Percentiles rank a stretch among this genome's conserved stretches.
phyloP scores from a whole-genome alignment of 2,329 filamentous ascomycete species.

The Cytospora mali region DNA sequence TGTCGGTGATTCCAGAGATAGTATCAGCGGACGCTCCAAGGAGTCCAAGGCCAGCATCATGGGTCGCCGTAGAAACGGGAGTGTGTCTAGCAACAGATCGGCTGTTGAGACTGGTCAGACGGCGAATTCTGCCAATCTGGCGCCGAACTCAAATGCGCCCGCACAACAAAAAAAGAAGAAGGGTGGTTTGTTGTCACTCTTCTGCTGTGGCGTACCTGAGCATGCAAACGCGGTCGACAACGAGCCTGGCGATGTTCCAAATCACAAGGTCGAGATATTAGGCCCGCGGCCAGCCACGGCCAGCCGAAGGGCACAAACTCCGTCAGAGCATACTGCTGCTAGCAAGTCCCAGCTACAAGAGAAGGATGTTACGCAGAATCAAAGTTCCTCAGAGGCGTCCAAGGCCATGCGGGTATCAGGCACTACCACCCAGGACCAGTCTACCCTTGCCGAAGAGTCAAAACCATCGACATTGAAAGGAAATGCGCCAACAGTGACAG shows the following conservation, averaged over 20 bases:
- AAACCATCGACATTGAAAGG: conserved; percentile 48
- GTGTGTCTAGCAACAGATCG: conserved; percentile 66
- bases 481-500: conserved; percentile 44
- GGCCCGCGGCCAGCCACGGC: conserved; percentile 57
- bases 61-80: conserved; percentile 66
- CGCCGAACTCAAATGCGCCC: conserved; percentile 53
- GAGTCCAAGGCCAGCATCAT: conserved; percentile 67
- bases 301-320: conserved; percentile 56
- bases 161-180: conserved; percentile 58
- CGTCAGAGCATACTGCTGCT: conserved; percentile 50
- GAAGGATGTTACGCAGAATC: conserved; percentile 48
- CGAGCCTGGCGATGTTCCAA: conserved; percentile 55
- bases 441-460: conserved; percentile 47
- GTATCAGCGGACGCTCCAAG: conserved; percentile 65
- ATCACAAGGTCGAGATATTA: conserved; percentile 60
- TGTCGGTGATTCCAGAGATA: conserved; percentile 61
- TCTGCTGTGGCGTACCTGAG: conserved; percentile 70
- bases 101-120: conserved; percentile 56
- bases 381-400: conserved; percentile 40
- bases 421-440: conserved; percentile 51
- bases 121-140: conserved; percentile 52
- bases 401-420: conserved; percentile 51
- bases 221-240: conserved; percentile 56
- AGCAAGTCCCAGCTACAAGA: conserved; percentile 50
- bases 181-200: conserved; percentile 59